phyloP scores from a whole-genome alignment of 495 filamentous ascomycete species.

The Parmelia sp. region DNA sequence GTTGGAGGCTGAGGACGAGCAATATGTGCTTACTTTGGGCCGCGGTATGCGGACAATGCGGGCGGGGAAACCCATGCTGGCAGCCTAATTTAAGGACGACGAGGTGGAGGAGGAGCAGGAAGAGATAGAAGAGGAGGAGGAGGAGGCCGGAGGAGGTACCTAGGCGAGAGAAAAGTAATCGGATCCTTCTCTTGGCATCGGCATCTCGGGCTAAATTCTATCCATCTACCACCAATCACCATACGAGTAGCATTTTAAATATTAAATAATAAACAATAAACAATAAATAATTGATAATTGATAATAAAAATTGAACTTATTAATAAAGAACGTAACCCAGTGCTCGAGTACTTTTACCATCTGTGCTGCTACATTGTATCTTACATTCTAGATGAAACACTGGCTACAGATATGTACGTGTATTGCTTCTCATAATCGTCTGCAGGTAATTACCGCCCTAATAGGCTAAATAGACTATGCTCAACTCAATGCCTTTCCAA shows the following conservation, averaged over 20 bases:
- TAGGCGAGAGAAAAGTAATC: not conserved
- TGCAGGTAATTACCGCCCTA: not conserved
- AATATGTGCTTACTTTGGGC: slow-evolving; percentile 42
- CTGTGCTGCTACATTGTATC: not conserved
- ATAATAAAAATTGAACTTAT: too few species aligned
- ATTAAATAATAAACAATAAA: too few species aligned
- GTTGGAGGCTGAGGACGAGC: not conserved
- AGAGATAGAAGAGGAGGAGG: not conserved
- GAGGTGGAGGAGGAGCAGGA: not conserved
- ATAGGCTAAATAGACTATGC: not conserved
- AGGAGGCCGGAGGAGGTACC: not conserved
- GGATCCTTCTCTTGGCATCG: not conserved
- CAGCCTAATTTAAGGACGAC: not conserved
- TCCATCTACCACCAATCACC: too few species aligned
- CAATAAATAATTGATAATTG: too few species aligned
- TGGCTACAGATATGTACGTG: not conserved
- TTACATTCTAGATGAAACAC: too few species aligned
- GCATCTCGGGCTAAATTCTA: not conserved
- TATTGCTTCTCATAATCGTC: not conserved
- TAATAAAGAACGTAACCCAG: too few species aligned
- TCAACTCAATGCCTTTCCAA: not conserved
- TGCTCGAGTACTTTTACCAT: not conserved
- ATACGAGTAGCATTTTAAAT: too few species aligned
- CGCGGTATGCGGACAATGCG: slow-evolving; percentile 48
- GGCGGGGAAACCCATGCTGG: slow-evolving; percentile 22